Base-by-base conservation (phyloP, 768 basidiomycete species). In the Mycena rosella region DNA sequence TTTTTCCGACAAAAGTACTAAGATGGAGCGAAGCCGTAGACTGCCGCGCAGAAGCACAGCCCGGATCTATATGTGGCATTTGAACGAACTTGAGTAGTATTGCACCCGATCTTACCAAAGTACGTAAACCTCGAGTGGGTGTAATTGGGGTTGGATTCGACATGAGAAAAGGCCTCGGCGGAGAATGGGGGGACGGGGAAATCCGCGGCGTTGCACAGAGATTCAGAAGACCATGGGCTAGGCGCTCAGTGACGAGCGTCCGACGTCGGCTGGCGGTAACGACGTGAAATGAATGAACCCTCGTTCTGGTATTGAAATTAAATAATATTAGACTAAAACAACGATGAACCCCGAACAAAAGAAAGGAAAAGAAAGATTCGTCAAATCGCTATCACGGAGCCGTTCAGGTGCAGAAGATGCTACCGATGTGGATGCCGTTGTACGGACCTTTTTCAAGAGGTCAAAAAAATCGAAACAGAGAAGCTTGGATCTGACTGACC, bases 371-470 rank as follows among this genome's bases (percentile, higher is more conserved):
- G 5, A 52, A 18, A 61, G 30, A 40, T 32, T 26, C 15, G 27
- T 48, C 29, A n/a, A 52, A 24, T 30, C 32, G 26, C 22, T n/a
- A 17, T 26, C 42, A 38, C 47, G 11, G 14, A 3, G 22, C 14
- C 34, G 22, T 40, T 74, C 59, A 73, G 60, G 75, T 78, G 58
- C 72, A 76, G 66, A 73, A 81, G 11, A 77, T 61, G 4, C 80
- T 80, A 51, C 85, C 85, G 26, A 86, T 80, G 65, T 74, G 79
- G 51, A 86, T 80, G 20, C 83, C 84, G 60, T 85, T 44, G 32
- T 74, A 75, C 15, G 69, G 72, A 18, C 64, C 64, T 60, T 26
- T n/a, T 13, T 24, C 38, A 52, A 38, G 13, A 49, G 10, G 52
- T 47, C 34, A 55, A 47, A 30, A 14, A 58, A 34, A n/a, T 5